These are phyloP conservation scores for Phytophthora pistaciae DNA, from an alignment of 352 stramenopile genomes.

Conservation along the genomic window DNA sequence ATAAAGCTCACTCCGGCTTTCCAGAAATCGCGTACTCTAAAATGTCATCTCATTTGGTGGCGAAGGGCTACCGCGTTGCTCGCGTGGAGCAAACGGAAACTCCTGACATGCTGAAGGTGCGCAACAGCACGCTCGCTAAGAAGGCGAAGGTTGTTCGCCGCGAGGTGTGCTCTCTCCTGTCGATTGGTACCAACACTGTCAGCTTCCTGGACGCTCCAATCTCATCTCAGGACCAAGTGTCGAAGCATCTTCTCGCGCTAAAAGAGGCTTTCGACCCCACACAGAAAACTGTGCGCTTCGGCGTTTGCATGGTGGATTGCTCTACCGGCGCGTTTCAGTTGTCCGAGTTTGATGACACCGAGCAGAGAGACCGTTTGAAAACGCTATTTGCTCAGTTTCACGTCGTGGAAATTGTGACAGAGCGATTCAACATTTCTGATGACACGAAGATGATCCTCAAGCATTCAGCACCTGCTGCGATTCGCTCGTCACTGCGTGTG, in stretches of 20 bases:
- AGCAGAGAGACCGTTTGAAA: constrained; percentile 95
- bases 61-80: constrained; percentile 97
- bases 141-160: constrained; percentile 92
- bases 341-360: constrained; percentile 98
- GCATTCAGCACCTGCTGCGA: constrained; percentile 62
- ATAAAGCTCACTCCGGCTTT: constrained; percentile 98
- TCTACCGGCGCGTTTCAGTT: constrained; percentile 94
- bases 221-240: constrained; percentile 58
- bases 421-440: constrained; percentile 69
- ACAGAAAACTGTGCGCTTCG: constrained; percentile 81
- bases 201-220: constrained; percentile 94
- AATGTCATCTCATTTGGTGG: constrained; percentile 95
- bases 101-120: constrained; percentile 95
- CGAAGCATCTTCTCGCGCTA: constrained; percentile 67
- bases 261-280: constrained; percentile 78
- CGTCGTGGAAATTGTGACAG: constrained; percentile 87
- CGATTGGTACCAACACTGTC: constrained; percentile 95
- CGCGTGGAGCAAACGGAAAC: constrained; percentile 99
- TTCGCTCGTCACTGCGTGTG: constrained; percentile 71
- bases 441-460: constrained; percentile 84
- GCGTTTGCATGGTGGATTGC: constrained; percentile 96
- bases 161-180: constrained; percentile 97
- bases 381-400: constrained; percentile 95
- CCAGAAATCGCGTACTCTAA: constrained; percentile 98
- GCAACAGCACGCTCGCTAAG: constrained; percentile 83